Conservation (phyloP, 257 asterid species). For the Craterostigma plantagineum region DNA sequence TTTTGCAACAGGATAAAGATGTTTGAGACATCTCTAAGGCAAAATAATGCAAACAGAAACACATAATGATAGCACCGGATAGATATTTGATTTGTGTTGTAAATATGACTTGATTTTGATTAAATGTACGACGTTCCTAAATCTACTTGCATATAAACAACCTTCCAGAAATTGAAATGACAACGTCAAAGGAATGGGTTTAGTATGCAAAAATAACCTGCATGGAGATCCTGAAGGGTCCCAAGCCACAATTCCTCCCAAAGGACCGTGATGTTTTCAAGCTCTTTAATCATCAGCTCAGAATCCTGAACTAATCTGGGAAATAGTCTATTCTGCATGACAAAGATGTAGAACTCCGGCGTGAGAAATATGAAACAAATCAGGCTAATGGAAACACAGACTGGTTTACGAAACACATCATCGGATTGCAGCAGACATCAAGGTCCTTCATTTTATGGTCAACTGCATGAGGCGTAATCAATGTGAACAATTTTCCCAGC, state of each 20-base stretch:
- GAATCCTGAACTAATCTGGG: conserved; percentile 85
- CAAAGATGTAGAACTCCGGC: conserved; percentile 7
- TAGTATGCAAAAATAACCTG: conserved; percentile 25
- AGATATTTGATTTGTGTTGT: too few species aligned
- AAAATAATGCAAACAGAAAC: conserved; percentile 5
- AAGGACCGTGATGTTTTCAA: conserved; percentile 86
- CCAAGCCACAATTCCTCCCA: conserved; percentile 99
- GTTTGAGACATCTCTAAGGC: conserved; percentile 2
- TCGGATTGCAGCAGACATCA: too few species aligned
- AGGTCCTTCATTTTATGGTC: too few species aligned
- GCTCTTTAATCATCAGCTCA: conserved; percentile 87
- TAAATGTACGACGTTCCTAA: too few species aligned
- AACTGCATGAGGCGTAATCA: too few species aligned
- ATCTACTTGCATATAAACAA: conserved; percentile 5
- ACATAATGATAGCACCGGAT: neutral
- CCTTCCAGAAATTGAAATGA: neutral
- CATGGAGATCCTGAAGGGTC: conserved; percentile 98
- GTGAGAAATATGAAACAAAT: neutral
- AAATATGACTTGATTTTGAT: too few species aligned
- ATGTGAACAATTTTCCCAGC: too few species aligned
- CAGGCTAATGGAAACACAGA: neutral
- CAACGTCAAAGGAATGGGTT: conserved; percentile 11
- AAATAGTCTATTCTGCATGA: conserved; percentile 68
- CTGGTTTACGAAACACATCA: too few species aligned
- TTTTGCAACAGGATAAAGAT: conserved; percentile 11